Conservation (phyloP, 2,329 filamentous ascomycete species). For the Ophiostoma angusticollis region DNA sequence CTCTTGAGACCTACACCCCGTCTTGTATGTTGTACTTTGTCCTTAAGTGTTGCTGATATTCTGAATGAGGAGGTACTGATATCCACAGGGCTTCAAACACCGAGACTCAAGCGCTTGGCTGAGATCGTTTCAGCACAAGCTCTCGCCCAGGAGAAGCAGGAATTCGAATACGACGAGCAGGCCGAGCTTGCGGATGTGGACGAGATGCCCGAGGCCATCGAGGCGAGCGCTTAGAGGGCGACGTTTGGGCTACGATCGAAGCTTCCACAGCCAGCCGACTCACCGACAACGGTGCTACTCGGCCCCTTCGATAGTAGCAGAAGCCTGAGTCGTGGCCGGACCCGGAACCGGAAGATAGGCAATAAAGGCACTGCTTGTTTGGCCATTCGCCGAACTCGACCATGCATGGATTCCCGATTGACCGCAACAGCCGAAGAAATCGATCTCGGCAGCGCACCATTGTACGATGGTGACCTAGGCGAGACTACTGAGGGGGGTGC, state of each 20-base stretch:
- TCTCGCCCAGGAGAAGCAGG: slow-evolving; percentile 80
- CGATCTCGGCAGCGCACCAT: background rate
- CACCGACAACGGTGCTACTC: slow-evolving; percentile 19
- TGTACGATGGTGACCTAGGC: slow-evolving; percentile 10
- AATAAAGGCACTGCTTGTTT: background rate
- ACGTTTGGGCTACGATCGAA: slow-evolving; percentile 11
- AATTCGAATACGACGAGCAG: slow-evolving; percentile 35
- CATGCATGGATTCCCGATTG: background rate
- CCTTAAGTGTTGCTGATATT: background rate
- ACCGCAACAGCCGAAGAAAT: background rate
- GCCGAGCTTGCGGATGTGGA: slow-evolving; percentile 39
- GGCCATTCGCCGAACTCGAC: background rate
- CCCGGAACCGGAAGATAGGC: slow-evolving; percentile 1
- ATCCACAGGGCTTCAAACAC: slow-evolving; percentile 76
- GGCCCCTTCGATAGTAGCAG: slow-evolving; percentile 12
- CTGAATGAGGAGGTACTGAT: background rate
- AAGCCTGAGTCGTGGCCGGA: slow-evolving; percentile 6
- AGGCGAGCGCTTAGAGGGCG: slow-evolving; percentile 25
- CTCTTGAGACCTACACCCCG: slow-evolving; percentile 93
- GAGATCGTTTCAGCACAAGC: slow-evolving; percentile 96
- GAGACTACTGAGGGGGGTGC: background rate
- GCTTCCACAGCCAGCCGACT: slow-evolving; percentile 13
- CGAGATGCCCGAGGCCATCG: slow-evolving; percentile 28
- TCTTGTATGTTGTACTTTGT: slow-evolving; percentile 56
- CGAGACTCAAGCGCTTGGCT: slow-evolving; percentile 85